phyloP scores from a whole-genome alignment of 2,329 filamentous ascomycete genomes.

The Cladophialophora chaetospira region DNA sequence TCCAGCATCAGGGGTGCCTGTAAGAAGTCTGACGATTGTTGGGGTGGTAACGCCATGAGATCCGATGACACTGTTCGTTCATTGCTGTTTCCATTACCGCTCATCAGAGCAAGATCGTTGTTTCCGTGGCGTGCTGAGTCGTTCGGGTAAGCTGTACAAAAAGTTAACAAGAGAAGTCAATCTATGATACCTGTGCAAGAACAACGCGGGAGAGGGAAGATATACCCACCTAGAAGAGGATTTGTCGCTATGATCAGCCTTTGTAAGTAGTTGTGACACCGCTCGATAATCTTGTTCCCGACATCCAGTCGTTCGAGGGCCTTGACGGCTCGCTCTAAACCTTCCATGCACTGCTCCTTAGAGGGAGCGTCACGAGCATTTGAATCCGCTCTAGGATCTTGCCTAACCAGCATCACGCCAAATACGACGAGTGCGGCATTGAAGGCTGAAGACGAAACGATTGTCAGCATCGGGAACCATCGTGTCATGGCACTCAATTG shows the following conservation, averaged over 20 bases:
- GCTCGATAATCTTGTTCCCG: constrained; percentile 38
- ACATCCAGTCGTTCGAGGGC: constrained; percentile 35
- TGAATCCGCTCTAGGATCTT: background rate
- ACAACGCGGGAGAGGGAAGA: too few species aligned
- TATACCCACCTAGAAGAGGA: too few species aligned
- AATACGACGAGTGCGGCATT: constrained; percentile 3
- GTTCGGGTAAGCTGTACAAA: too few species aligned
- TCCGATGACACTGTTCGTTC: background rate
- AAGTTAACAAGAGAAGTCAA: too few species aligned
- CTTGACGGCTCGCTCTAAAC: constrained; percentile 1
- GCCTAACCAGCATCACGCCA: constrained; percentile 1
- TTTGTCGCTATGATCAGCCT: constrained; percentile 23
- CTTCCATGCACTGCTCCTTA: background rate
- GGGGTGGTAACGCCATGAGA: background rate
- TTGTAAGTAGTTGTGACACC: constrained; percentile 37
- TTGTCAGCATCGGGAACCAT: too few species aligned
- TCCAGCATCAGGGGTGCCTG: background rate
- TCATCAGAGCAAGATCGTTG: too few species aligned
- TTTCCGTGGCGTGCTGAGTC: too few species aligned
- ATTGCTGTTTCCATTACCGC: too few species aligned
- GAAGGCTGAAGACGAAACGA: background rate
- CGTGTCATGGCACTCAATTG: too few species aligned
- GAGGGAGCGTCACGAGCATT: background rate
- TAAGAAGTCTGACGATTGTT: too few species aligned
- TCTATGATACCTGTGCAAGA: too few species aligned